phyloP scores from a whole-genome alignment of 2,329 filamentous ascomycete genomes.

The Colletotrichum gigasporum region DNA sequence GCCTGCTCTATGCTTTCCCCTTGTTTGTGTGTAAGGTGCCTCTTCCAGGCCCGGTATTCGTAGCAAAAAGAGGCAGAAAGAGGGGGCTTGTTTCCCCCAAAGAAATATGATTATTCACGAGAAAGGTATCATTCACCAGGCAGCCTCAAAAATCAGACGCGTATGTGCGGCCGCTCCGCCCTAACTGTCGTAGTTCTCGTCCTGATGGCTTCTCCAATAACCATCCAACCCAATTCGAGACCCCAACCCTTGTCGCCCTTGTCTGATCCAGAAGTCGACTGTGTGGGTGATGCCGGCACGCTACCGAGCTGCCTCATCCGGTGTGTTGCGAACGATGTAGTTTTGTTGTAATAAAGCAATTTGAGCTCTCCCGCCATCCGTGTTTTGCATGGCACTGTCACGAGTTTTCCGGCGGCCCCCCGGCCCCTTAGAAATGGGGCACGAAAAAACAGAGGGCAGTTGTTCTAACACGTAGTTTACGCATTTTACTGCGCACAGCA shows the following conservation, averaged over 20 bases:
- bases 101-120: conserved; percentile 31
- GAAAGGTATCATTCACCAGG: conserved; percentile 21
- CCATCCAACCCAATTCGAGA: conserved; percentile 13
- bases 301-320: conserved; percentile 1
- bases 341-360: background rate
- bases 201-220: conserved; percentile 10
- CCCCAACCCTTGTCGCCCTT: conserved; percentile 6
- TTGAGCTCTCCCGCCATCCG: too few species aligned
- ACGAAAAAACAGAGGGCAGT: too few species aligned
- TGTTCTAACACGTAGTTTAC: too few species aligned
- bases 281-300: background rate
- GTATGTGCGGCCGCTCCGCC: background rate
- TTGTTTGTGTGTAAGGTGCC: conserved; percentile 19
- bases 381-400: too few species aligned
- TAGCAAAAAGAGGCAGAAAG: conserved; percentile 15
- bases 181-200: background rate
- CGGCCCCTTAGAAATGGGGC: too few species aligned
- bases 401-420: too few species aligned
- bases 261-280: conserved; percentile 17
- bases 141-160: background rate
- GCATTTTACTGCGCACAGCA: background rate
- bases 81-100: conserved; percentile 11
- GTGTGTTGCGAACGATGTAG: background rate
- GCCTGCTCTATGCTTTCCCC: conserved; percentile 15
- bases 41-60: background rate